These are phyloP conservation scores for Gossypium raimondii DNA, from an alignment of 345 rosid species.

Conservation along the genomic window DNA sequence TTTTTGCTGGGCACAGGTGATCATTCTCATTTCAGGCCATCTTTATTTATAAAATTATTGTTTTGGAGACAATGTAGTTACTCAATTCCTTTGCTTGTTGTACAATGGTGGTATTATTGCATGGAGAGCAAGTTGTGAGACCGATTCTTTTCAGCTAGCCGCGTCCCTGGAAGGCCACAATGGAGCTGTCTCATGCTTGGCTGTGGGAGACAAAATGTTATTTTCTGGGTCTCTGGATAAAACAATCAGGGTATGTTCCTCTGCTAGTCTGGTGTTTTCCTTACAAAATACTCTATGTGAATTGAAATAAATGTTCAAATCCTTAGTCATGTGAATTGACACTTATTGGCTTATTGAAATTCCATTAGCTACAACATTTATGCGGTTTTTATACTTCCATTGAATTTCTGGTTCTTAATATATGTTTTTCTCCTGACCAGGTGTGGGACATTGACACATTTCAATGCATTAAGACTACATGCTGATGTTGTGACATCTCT, in stretches of 20 bases:
- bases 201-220: neutral
- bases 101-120: neutral
- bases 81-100: neutral
- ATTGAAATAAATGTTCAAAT: neutral
- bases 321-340: neutral
- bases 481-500: constrained; percentile 18
- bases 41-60: neutral
- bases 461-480: constrained; percentile 9
- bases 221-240: neutral
- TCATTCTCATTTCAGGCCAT: neutral
- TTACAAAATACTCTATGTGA: neutral
- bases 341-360: neutral
- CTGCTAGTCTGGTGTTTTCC: neutral
- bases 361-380: neutral
- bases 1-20: neutral
- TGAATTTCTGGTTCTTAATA: neutral
- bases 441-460: constrained; percentile 16
- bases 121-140: neutral
- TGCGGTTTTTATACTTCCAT: neutral
- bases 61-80: neutral
- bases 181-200: neutral
- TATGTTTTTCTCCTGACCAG: neutral
- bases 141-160: neutral
- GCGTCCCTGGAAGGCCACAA: neutral
- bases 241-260: neutral